Base-by-base conservation (phyloP, 2,329 filamentous ascomycete genomes). In the Phaeosphaeria sp. region DNA sequence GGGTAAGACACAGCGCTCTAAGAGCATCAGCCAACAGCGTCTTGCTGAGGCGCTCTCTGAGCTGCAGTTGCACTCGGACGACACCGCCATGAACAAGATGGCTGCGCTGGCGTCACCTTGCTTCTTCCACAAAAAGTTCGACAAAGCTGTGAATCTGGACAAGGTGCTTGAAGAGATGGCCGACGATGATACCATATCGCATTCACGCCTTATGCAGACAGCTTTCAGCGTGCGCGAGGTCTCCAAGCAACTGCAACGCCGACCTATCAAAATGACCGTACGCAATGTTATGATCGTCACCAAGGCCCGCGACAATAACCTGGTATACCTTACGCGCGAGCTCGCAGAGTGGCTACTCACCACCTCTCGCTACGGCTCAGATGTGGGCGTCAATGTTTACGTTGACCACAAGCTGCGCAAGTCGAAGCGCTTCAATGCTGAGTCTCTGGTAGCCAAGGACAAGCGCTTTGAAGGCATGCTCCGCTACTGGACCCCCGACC, bases 281-380 rank as follows among this genome's bases (percentile, higher is more conserved):
- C 88, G 87, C 72, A 97, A 92, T 75, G 87, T 99, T 72, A 98
- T 99, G 95, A 97, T 99, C 71, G 92, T 99, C 64, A 99, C 95
- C 60, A 99, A 98, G 79, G 95, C 95, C 21, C 88, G 95, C 62
- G 95, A 99, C 80, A 98, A 99, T 73, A 88, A 92, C 67, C 85
- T 99, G 17, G 94, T 99, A 33, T 87, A 90, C 66, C 83, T 97
- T 66, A 99, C 95, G 1, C 87, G 91, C 58, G 93, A 99, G 75
- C 82, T 99, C 58, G 84, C 94, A 11, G 87, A 89, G 66, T 99
- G 94, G 92, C 84, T 99, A 33, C 85, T 99, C 59, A 86, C 85
- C 60, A 97, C 93, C 2, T 93, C 95, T 13, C 88, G 95, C 48
- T 97, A 99, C 75, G 92, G 92, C 44, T 92, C 87, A 53, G 89